Base-by-base conservation (phyloP, 371 early-diverging fungal species). In the Mortierella polycephala region DNA sequence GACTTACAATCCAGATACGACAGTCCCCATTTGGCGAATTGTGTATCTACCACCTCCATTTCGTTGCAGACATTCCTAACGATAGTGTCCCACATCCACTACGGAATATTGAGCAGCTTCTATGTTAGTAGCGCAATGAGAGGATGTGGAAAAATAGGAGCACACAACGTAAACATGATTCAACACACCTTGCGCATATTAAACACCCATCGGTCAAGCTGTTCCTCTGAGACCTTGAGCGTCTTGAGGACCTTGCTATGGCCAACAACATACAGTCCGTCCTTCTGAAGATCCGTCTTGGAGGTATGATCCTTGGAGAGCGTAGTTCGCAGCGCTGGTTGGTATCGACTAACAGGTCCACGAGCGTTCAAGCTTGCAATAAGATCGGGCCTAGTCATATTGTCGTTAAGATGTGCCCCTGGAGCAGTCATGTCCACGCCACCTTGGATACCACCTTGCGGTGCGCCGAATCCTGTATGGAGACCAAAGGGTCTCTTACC, bases 251-350 rank as follows among this genome's bases (percentile, higher is more conserved):
- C 81, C 67, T 80, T 80, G 56, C 55, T 53, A 46, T 73, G 64
- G 4, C 70, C 67, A 37, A 63, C 67, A 57, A 70, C 74, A 47
- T 73, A 70, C 7, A 80, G 56, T 4, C 81, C 81, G 54, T 74
- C 81, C 51, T 74, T 73, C 53, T 80, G 81, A 16, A 80, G 64
- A 49, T 80, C 81, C 12, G 81, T 52, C 57, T 80, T 80, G 51
- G 81, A 80, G 4, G 70, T 74, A n/a, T 74, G 81, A 53, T 80
- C 81, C 58, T 80, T 80, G 61, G 81, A 80, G n/a, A 80, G 81
- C 0, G 81, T 80, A 5, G 81, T 80, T 10, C 81, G 67, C 13
- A 80, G 40, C 9, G 81, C 81, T n/a, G 69, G 81, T 40, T 74
- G 74, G 57, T 80, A 80, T 5, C 74, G 70, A 12, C 42, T 54